phyloP scores from a whole-genome alignment of 352 stramenopile genomes.

The Phytopythium ostracodes region DNA sequence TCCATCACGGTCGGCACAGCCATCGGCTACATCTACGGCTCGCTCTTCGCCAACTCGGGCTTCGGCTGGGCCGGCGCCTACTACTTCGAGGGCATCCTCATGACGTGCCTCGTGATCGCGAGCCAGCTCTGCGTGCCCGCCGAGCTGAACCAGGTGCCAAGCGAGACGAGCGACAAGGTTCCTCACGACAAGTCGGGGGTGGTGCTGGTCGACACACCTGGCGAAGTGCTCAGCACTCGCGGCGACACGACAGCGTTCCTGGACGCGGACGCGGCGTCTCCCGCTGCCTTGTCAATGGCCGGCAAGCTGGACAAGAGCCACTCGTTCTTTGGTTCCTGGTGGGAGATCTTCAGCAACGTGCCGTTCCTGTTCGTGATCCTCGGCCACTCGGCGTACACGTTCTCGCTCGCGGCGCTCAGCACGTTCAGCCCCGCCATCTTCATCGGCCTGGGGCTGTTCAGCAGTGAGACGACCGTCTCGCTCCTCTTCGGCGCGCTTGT shows the following conservation, averaged over 20 bases:
- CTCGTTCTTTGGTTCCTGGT: conserved; percentile 58
- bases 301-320: conserved; percentile 9
- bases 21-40: conserved; percentile 89
- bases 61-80: conserved; percentile 83
- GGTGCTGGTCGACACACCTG: conserved; percentile 17
- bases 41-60: conserved; percentile 46
- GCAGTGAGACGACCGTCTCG: conserved; percentile 76
- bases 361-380: conserved; percentile 81
- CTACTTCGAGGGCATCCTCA: conserved; percentile 82
- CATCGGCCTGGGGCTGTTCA: conserved; percentile 87
- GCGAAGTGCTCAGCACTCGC: conserved; percentile 17
- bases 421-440: conserved; percentile 88
- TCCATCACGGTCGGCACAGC: conserved; percentile 91
- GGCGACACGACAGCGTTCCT: conserved; percentile 23
- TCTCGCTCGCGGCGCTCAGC: conserved; percentile 81
- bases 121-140: conserved; percentile 57
- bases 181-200: conserved; percentile 5
- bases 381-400: conserved; percentile 85
- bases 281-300: conserved; percentile 7
- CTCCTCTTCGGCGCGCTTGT: conserved; percentile 86
- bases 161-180: conserved; percentile 12
- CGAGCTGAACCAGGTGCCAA: conserved; percentile 51
- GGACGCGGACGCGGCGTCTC: conserved; percentile 11
- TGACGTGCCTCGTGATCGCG: conserved; percentile 69
- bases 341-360: conserved; percentile 57